phyloP scores from a whole-genome alignment of 306 rosid genomes.

The Gastrolobium bilobum region DNA sequence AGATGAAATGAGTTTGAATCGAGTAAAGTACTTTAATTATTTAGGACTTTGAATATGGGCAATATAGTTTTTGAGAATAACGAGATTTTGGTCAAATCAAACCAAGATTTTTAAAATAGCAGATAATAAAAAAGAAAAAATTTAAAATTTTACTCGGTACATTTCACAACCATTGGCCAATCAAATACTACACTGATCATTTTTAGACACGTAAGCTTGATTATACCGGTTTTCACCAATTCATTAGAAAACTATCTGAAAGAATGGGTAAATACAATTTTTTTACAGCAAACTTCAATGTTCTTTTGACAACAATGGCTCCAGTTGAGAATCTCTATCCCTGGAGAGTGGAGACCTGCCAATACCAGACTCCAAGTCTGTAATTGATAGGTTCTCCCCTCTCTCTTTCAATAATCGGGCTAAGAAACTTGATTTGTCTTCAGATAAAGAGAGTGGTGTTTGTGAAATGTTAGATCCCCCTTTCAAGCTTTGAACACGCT shows the following conservation, averaged over 20 bases:
- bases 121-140: not conserved
- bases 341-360: conserved; percentile 48
- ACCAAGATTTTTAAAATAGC: no score
- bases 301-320: conserved; percentile 76
- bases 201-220: conserved; percentile 14
- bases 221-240: conserved; percentile 21
- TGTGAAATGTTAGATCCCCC: conserved; percentile 47
- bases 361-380: conserved; percentile 75
- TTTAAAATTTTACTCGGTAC: not conserved
- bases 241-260: conserved; percentile 39
- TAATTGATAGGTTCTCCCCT: conserved; percentile 58
- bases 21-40: no score
- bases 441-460: conserved; percentile 47
- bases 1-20: no score
- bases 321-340: conserved; percentile 64
- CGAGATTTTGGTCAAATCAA: no score
- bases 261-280: conserved; percentile 50
- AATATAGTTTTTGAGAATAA: no score
- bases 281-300: conserved; percentile 47
- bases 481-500: conserved; percentile 71
- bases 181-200: conserved; percentile 36
- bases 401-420: conserved; percentile 59
- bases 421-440: conserved; percentile 58
- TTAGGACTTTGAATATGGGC: no score
- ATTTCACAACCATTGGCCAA: conserved; percentile 47